These are phyloP conservation scores for Grifola frondosa DNA, from an alignment of 1,284 basidiomycete genomes.

Conservation along the genomic window DNA sequence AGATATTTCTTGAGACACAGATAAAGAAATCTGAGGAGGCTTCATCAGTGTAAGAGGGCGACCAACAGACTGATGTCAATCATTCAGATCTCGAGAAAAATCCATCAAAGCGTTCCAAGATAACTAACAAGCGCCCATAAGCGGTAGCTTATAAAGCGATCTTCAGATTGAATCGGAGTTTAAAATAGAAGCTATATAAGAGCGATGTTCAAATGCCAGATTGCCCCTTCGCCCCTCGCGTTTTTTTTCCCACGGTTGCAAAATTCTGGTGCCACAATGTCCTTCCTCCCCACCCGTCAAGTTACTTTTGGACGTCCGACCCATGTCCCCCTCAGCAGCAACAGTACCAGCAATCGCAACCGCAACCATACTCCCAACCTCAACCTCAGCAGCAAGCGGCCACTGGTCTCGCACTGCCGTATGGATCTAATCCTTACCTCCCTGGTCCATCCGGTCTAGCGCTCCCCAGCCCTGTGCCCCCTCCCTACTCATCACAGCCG, in stretches of 20 bases:
- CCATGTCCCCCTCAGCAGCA: conserved; percentile 36
- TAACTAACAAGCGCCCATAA: conserved; percentile 17
- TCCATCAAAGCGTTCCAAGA: too few species aligned
- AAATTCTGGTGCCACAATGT: conserved; percentile 43
- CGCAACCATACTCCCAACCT: conserved; percentile 27
- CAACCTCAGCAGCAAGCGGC: conserved; percentile 37
- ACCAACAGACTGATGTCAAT: too few species aligned
- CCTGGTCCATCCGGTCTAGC: conserved; percentile 39
- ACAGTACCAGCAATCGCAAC: conserved; percentile 36
- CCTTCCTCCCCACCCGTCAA: conserved; percentile 74
- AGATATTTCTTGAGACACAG: too few species aligned
- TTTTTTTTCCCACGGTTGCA: conserved; percentile 33
- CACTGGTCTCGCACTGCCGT: conserved; percentile 47
- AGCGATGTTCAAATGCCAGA: conserved; percentile 9
- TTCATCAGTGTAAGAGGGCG: too few species aligned
- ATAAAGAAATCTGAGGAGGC: too few species aligned
- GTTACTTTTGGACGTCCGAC: conserved; percentile 71
- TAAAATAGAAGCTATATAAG: conserved; percentile 35
- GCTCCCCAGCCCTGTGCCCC: conserved; percentile 39
- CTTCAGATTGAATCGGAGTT: conserved; percentile 30
- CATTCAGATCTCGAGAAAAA: too few species aligned
- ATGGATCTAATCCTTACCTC: conserved; percentile 44
- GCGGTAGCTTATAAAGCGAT: conserved; percentile 20
- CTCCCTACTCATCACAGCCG: conserved; percentile 32
- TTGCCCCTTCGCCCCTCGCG: conserved; percentile 19